Evolutionary conservation across 179 eudicot genomes (phyloP).

Genomic region (Patellifolia procumbens): DNA sequence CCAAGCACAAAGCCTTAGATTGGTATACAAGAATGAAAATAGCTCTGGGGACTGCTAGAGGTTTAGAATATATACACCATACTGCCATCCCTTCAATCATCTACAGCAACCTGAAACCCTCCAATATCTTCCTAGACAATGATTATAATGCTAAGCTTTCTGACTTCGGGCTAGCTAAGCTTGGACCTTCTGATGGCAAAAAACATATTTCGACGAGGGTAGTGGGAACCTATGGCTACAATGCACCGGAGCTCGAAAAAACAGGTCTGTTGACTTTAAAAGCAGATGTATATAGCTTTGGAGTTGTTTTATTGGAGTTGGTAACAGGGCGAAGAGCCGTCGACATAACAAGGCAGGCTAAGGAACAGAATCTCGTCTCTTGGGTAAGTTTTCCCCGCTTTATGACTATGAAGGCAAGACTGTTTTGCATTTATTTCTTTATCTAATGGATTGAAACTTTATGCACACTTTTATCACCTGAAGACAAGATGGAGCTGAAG

Average conservation of each 20-base stretch:
- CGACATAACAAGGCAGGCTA: conserved; percentile 39
- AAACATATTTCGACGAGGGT: conserved; percentile 48
- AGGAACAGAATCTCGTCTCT: conserved; percentile 55
- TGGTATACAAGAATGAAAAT: conserved; percentile 68
- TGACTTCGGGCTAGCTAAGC: conserved; percentile 69
- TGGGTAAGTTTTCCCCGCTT: conserved; percentile 61
- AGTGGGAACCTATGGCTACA: conserved; percentile 63
- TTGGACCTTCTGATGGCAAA: conserved; percentile 53
- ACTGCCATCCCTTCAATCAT: conserved; percentile 63
- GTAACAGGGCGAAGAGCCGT: conserved; percentile 62
- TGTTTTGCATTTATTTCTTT: no score
- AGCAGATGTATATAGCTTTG: conserved; percentile 70
- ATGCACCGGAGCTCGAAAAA: conserved; percentile 66
- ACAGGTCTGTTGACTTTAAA: conserved; percentile 60
- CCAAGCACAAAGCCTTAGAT: conserved; percentile 36
- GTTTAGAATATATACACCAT: conserved; percentile 63
- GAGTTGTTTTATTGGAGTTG: conserved; percentile 66
- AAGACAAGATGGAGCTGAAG: no score
- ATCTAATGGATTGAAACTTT: no score
- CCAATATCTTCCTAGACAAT: conserved; percentile 59
- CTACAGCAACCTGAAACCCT: conserved; percentile 57
- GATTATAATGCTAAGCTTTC: conserved; percentile 61
- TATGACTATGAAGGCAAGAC: no score
- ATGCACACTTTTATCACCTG: no score
- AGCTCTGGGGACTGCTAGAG: conserved; percentile 58